Conservation (phyloP, 2,329 filamentous ascomycete genomes). For the Alternaria brassicicola region DNA sequence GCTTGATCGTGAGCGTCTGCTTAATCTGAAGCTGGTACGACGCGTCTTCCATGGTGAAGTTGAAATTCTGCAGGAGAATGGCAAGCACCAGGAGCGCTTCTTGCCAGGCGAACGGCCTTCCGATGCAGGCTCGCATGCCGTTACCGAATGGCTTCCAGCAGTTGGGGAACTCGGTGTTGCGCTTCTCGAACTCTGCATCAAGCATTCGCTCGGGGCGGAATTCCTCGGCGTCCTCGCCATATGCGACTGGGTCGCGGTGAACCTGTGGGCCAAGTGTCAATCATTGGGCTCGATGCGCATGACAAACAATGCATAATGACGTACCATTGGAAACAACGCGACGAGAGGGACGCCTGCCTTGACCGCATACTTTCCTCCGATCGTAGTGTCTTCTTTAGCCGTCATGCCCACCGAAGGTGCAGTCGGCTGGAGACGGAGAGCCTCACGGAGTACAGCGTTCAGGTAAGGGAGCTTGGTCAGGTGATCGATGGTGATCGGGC, state of each 20-base stretch:
- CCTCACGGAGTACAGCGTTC: conserved; percentile 61
- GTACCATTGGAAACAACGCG: conserved; percentile 36
- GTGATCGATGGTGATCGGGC: conserved; percentile 56
- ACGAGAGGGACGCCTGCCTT: conserved; percentile 42
- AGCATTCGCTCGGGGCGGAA: conserved; percentile 58
- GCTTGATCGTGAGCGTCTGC: conserved; percentile 55
- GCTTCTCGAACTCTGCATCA: conserved; percentile 49
- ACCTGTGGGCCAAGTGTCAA: conserved; percentile 23
- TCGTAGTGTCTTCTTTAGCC: conserved; percentile 40
- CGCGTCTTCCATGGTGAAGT: conserved; percentile 52
- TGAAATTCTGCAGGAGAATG: conserved; percentile 55
- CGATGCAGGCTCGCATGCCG: conserved; percentile 60
- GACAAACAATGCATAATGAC: neutral
- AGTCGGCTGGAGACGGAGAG: conserved; percentile 61
- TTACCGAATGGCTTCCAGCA: conserved; percentile 63
- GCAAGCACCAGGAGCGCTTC: conserved; percentile 56
- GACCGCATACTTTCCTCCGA: conserved; percentile 50
- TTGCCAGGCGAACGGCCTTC: conserved; percentile 62
- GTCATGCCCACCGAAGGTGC: conserved; percentile 57
- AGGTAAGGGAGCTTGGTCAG: conserved; percentile 60
- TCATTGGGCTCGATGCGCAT: neutral
- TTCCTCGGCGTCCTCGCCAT: conserved; percentile 53
- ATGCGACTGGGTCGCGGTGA: conserved; percentile 52
- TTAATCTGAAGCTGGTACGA: conserved; percentile 54
- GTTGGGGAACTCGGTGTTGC: conserved; percentile 49